Percentiles rank a stretch among this genome's conserved stretches.
phyloP scores from a whole-genome alignment of 352 stramenopile genomes.

The Phytophthora pinifolia region DNA sequence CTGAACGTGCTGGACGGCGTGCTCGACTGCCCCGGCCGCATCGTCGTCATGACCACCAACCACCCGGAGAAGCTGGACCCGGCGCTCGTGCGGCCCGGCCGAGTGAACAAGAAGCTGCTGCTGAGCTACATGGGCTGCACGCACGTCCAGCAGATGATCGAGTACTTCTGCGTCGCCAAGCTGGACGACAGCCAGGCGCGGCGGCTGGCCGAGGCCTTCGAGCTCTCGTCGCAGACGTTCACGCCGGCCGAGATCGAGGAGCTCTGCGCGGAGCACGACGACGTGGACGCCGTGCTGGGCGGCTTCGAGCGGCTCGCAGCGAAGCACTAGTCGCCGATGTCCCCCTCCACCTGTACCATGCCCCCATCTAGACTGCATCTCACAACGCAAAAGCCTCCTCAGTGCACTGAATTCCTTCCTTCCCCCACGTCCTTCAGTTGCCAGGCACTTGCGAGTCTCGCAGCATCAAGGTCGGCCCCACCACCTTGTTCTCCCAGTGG shows the following conservation, averaged over 20 bases:
- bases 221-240: conserved; percentile 24
- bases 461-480: conserved; percentile 41
- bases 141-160: conserved; percentile 55
- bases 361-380: conserved; percentile 7
- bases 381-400: not conserved
- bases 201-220: conserved; percentile 15
- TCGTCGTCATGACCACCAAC: conserved; percentile 93
- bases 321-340: not conserved
- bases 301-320: conserved; percentile 19
- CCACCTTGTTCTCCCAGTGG: conserved; percentile 54
- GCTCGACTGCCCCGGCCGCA: conserved; percentile 84
- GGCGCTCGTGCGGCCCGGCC: conserved; percentile 87
- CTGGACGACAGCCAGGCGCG: conserved; percentile 20
- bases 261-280: conserved; percentile 50
- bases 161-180: conserved; percentile 55
- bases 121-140: conserved; percentile 58
- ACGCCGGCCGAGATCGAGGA: conserved; percentile 59
- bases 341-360: conserved; percentile 8
- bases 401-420: not conserved
- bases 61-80: conserved; percentile 91
- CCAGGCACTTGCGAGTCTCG: conserved; percentile 1
- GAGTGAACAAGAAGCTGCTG: conserved; percentile 86
- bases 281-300: conserved; percentile 42
- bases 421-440: not conserved
- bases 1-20: conserved; percentile 91